Base-by-base conservation (phyloP, 345 rosid species). In the Acer saccharum region DNA sequence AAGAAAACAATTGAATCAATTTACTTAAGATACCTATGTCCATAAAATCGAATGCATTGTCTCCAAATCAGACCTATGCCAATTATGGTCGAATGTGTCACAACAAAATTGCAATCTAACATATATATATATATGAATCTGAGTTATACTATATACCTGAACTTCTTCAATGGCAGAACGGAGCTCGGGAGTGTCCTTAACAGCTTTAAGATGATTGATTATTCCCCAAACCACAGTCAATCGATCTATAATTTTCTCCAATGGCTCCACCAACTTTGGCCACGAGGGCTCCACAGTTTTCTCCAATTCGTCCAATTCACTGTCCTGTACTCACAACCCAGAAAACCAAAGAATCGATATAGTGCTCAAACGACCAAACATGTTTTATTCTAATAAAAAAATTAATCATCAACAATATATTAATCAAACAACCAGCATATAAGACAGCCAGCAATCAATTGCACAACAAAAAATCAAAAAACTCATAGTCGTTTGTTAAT, bases 131-230 rank as follows among this genome's bases (percentile, higher is more conserved):
- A 25, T 35, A 35, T 35, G 39, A 35, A 35, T 5, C 39, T 43
- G 46, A 43, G 46, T 43, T 43, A 3, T 63, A 76, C 0, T 25
- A 71, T 27, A 44, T 65, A 93, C 98, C 94, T 95, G 99, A 79
- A 95, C 97, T 81, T 95, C 97, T 81, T 92, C 96, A 71, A 95
- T 91, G 60, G 99, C 97, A 68, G 96, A 81, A 77, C 99, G 96
- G 73, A 95, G 93, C 82, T 95, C 98, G 5, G 89, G 67, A 4
- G 94, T 84, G 75, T 95, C 99, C 89, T 90, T 92, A 39, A 95
- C 98, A 78, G 90, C 75, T 86, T 93, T 95, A 55, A 95, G 94
- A 82, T 93, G 98, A 84, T 87, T 86, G 72, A 93, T 84, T 55
- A 90, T 84, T 60, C 92, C 94, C 99, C 96, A 95, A 77, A 89